Base-by-base conservation (phyloP, 1,284 basidiomycete species). In the Porodaedalea pini region DNA sequence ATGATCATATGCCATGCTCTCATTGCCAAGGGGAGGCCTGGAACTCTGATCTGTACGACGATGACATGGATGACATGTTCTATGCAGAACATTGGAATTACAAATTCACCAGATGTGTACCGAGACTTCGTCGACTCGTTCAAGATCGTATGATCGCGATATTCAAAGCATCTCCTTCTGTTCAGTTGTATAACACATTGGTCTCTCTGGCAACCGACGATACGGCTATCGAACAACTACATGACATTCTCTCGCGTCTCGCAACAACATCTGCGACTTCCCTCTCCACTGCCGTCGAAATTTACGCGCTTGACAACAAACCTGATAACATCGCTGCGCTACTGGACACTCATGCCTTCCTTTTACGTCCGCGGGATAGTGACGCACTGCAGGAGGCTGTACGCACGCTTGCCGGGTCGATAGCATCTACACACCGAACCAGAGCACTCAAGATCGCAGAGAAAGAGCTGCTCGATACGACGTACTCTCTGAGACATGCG, bases 331-430 rank as follows among this genome's bases (percentile, higher is more conserved):
- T 85, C 60, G 54, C 71, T 25, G 43, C 58, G 0, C 72, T 85
- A 6, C 74, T 86, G 51, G 65, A 73, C 17, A 56, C 69, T 0
- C 70, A 85, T 62, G 68, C 70, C 1, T 74, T 83, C 56, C 78
- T 86, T 48, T 70, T 87, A 15, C 82, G 83, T 8, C 75, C 82
- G 0, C 77, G 79, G 21, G 83, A 87, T 53, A 68, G 75, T 2
- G 31, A 65, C 0, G 64, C 72, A 0, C 66, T 83, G 15, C 82
- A 82, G 61, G 61, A 64, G 8, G 80, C 82, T 0, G 74, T 78
- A 2, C 57, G 69, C 3, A 56, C 71, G 39, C 40, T 41, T 19
- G 17, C 40, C n/a, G 68, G 84, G 34, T 66, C 73, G 1, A 62
- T 65, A 13, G 62, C 70, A 25, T 57, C 62, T 11, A 44, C 56